Base-by-base conservation (phyloP, 345 rosid genomes). In the Barbarea vulgaris region DNA sequence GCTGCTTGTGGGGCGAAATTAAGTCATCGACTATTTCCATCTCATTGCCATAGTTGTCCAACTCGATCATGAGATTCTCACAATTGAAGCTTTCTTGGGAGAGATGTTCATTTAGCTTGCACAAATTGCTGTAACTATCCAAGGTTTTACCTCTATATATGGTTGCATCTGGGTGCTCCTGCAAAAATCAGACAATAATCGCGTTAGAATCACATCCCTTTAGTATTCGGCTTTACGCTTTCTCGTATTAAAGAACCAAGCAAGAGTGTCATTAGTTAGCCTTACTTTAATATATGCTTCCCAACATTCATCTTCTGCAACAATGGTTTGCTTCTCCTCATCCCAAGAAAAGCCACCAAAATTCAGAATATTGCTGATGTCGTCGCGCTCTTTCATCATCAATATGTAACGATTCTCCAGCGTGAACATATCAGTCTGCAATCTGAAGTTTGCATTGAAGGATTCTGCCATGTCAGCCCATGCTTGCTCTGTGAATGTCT, bases 341-440 rank as follows among this genome's bases (percentile, higher is more conserved):
- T 87, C 89, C 95, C 91, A 93, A 54, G 78, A 13, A 56, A 93
- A 90, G 46, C 86, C 90, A 51, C 21, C 27, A 11, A 78, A 81
- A 79, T 65, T 77, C 39, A 89, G 89, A 74, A 93, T 82, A 73
- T 31, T 70, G 80, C 73, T 80, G 58, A 90, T 83, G 47, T 83
- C 84, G 0, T 87, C 81, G 27, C 85, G 82, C 80, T 87, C 88
- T 77, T 85, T 86, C 93, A 87, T 82, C 87, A 93, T 69, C 78
- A 60, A 64, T 37, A 78, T 60, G 55, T 81, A 90, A 58, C 82
- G 93, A 22, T 75, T 77, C 73, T 90, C 90, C 39, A 93, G 57
- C 73, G 52, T 74, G 64, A 68, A 76, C 82, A 80, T 85, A 79
- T 86, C 84, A 55, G 80, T 82, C 50, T 75, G 72, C 70, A 86